Evolutionary conservation across 1,284 basidiomycete species (phyloP), one percentile per base, ranked within the genome.

Genomic region (Coriolopsis trogii): DNA sequence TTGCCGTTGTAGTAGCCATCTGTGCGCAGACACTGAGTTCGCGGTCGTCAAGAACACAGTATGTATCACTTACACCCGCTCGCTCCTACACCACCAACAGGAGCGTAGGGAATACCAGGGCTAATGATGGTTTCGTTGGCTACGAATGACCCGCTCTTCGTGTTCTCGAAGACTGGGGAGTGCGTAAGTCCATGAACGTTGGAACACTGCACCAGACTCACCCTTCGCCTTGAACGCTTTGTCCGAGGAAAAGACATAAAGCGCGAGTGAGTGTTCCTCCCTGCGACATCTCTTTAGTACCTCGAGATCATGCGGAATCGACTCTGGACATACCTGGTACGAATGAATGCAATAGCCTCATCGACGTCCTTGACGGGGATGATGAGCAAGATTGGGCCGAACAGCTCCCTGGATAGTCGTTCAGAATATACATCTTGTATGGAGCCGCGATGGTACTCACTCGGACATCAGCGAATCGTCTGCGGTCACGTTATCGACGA

Each of bases 401-500:
- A 72, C 18, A 73, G 64, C 55, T 73, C 71, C 24, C 69, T 71
- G 51, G 13, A 16, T 10, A 12, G 1, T 18, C 7, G 28, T 16
- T 8, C 16, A 42, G 8, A 15, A 31, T 15, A 21, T 2, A 29
- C 20, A 21, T 23, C 25, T 9, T 28, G 25, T 8, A 12, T 26
- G 23, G 5, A 13, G n/a, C n/a, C 16, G 28, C 9, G 41, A 8
- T 30, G 26, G 16, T 18, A 55, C 60, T 38, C 21, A 86, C 84
- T 94, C 86, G 67, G 81, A 79, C 83, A 94, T 84, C 60, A 94
- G 64, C 2, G 81, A 81, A 67, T 93, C 91, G 56, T 85, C 81
- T 0, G 64, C 66, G 39, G 73, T 67, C 5, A 87, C 85, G 55
- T 88, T 78, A 54, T 73, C 78, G 29, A 92, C 78, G 25, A 89